These are phyloP conservation scores for Pythium pectinolyticum DNA, from an alignment of 352 stramenopile genomes.

Conservation along the genomic window DNA sequence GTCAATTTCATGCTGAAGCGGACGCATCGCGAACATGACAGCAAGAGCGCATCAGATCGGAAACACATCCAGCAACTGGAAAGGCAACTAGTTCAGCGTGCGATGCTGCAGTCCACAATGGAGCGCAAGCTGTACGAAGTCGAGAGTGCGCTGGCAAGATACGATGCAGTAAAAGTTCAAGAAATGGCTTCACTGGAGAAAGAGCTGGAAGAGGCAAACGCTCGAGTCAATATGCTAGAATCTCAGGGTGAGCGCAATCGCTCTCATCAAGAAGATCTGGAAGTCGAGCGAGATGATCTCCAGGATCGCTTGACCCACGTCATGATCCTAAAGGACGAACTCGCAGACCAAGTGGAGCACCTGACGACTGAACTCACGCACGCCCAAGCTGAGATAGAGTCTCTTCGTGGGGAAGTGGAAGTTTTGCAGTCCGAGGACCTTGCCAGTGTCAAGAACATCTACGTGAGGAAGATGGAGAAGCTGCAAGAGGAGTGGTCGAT, in stretches of 20 bases:
- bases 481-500: conserved; percentile 51
- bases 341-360: conserved; percentile 55
- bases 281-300: conserved; percentile 38
- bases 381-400: conserved; percentile 49
- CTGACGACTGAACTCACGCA: conserved; percentile 24
- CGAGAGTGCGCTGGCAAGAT: conserved; percentile 49
- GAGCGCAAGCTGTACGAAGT: conserved; percentile 79
- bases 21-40: conserved; percentile 72
- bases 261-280: conserved; percentile 30
- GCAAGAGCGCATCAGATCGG: conserved; percentile 50
- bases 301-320: conserved; percentile 33
- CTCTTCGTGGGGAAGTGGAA: conserved; percentile 61
- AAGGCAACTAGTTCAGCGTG: conserved; percentile 69
- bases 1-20: conserved; percentile 72
- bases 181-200: conserved; percentile 40
- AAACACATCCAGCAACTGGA: conserved; percentile 76
- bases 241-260: conserved; percentile 41
- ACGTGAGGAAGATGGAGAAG: conserved; percentile 44
- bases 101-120: conserved; percentile 57
- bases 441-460: conserved; percentile 45
- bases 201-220: conserved; percentile 33
- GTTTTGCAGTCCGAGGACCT: conserved; percentile 68
- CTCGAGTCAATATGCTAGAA: conserved; percentile 35
- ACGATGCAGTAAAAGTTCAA: conserved; percentile 49
- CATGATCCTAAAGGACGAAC: conserved; percentile 51